A percentile compares a stretch with the other conserved stretches of the same genome.
These are phyloP conservation scores for Candida sp. DNA, from an alignment of 1,139 yeast genomes.

Conservation along the genomic window DNA sequence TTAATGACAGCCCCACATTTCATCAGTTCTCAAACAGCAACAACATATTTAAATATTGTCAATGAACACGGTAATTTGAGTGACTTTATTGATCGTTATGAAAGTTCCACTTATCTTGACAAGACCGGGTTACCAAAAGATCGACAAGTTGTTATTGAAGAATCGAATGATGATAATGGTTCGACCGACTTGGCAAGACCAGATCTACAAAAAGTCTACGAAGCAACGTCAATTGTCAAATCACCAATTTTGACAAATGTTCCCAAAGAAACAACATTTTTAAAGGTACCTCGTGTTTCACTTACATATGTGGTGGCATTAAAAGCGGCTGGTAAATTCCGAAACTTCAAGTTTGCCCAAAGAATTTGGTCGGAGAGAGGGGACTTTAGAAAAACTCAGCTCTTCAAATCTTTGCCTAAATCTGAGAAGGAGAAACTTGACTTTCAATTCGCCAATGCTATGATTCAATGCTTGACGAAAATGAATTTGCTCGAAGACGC, in stretches of 20 bases:
- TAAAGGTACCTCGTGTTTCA: slow-evolving; percentile 43
- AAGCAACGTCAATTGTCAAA: slow-evolving; percentile 12
- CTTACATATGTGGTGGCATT: slow-evolving; percentile 61
- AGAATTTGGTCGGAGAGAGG: slow-evolving; percentile 80
- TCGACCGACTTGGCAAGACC: slow-evolving; percentile 3
- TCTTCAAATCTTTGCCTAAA: slow-evolving; percentile 39
- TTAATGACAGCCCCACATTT: slow-evolving; percentile 37
- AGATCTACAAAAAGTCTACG: not conserved
- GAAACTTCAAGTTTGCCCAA: slow-evolving; percentile 56
- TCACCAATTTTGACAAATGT: slow-evolving; percentile 24
- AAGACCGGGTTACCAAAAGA: slow-evolving; percentile 17
- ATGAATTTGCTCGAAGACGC: slow-evolving; percentile 66
- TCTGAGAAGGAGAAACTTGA: slow-evolving; percentile 49
- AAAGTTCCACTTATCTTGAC: slow-evolving; percentile 44
- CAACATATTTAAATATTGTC: slow-evolving; percentile 54
- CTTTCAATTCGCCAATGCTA: slow-evolving; percentile 63
- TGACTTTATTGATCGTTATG: slow-evolving; percentile 52
- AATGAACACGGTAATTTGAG: slow-evolving; percentile 41
- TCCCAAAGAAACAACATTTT: not conserved
- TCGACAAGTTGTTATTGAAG: slow-evolving; percentile 8
- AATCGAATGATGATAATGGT: not conserved
- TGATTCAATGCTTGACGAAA: slow-evolving; percentile 53
- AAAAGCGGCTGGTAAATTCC: slow-evolving; percentile 58
- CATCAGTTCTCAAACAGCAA: slow-evolving; percentile 40
- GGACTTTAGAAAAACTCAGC: slow-evolving; percentile 51